These are phyloP conservation scores for Nowakowskiella sp. DNA, from an alignment of 192 early-diverging fungal species.

Conservation along the genomic window DNA sequence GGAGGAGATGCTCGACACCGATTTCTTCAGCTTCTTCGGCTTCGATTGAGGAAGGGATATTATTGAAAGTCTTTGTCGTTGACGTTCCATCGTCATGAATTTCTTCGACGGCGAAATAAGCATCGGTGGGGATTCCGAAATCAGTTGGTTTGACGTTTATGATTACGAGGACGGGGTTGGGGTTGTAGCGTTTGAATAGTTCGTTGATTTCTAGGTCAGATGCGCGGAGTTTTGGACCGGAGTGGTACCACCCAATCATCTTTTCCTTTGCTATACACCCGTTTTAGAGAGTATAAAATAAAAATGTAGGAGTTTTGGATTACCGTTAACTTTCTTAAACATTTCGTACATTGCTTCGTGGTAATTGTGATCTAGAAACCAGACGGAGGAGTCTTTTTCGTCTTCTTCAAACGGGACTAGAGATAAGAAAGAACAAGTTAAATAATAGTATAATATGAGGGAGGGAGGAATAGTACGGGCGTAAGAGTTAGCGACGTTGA, in stretches of 20 bases:
- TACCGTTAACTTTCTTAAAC: slow-evolving; percentile 99
- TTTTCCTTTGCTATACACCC: slow-evolving; percentile 73
- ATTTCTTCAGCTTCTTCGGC: slow-evolving; percentile 99
- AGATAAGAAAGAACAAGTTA: slow-evolving; percentile 6
- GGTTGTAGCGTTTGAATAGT: slow-evolving; percentile 89
- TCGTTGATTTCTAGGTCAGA: slow-evolving; percentile 98
- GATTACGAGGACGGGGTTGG: slow-evolving; percentile 95
- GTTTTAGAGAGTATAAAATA: background rate
- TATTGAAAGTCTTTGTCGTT: slow-evolving; percentile 93
- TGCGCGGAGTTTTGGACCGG: slow-evolving; percentile 91
- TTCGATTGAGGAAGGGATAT: slow-evolving; percentile 89
- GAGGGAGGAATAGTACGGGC: slow-evolving; percentile 58
- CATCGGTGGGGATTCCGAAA: slow-evolving; percentile 90
- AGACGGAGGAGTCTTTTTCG: slow-evolving; percentile 93
- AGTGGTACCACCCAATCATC: slow-evolving; percentile 99
- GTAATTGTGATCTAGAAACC: slow-evolving; percentile 99
- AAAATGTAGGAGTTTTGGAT: slow-evolving; percentile 2
- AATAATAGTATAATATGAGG: slow-evolving; percentile 8
- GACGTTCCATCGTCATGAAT: slow-evolving; percentile 98
- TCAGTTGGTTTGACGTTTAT: slow-evolving; percentile 88
- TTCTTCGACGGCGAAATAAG: slow-evolving; percentile 96
- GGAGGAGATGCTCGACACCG: slow-evolving; percentile 95
- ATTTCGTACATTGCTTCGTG: slow-evolving; percentile 99
- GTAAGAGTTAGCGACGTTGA: slow-evolving; percentile 97
- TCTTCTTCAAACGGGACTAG: slow-evolving; percentile 99